These are phyloP conservation scores for Metarhizium guizhouense DNA, from an alignment of 2,329 filamentous ascomycete species.

Conservation along the genomic window DNA sequence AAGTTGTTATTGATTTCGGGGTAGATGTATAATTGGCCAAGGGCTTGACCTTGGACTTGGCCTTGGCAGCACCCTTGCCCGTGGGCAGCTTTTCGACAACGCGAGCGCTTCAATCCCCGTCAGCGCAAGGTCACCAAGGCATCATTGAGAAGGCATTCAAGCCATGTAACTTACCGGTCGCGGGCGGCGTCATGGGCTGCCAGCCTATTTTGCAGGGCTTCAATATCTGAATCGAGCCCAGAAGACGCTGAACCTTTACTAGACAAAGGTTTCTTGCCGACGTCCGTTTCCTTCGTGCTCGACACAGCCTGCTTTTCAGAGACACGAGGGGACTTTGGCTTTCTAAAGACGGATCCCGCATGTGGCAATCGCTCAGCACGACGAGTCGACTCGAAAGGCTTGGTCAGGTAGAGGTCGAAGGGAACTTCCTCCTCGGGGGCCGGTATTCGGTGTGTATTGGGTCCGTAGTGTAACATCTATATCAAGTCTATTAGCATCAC, in stretches of 20 bases:
- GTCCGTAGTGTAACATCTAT: conserved; percentile 47
- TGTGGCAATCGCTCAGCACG: conserved; percentile 40
- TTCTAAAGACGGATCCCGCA: conserved; percentile 42
- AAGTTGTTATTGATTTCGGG: conserved; percentile 37
- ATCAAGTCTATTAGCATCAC: conserved; percentile 1
- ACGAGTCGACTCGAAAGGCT: conserved; percentile 37
- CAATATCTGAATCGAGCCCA: conserved; percentile 40
- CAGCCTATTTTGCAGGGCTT: conserved; percentile 35
- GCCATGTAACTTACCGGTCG: conserved; percentile 22
- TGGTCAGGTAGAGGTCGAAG: conserved; percentile 48
- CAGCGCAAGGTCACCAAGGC: conserved; percentile 13
- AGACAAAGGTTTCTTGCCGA: conserved; percentile 21
- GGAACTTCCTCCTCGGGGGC: conserved; percentile 35
- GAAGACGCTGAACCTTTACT: conserved; percentile 28
- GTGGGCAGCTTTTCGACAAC: conserved; percentile 24
- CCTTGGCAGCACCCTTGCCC: conserved; percentile 19
- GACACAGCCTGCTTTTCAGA: conserved; percentile 16
- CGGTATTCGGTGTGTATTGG: conserved; percentile 37
- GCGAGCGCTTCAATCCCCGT: conserved; percentile 21
- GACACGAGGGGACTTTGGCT: conserved; percentile 20
- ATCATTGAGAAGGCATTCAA: conserved; percentile 3
- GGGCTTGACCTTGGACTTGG: conserved; percentile 32
- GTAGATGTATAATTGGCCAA: conserved; percentile 30
- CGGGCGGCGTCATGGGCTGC: conserved; percentile 25
- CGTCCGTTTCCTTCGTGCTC: conserved; percentile 19